Evolutionary conservation across 805 yeast genomes (phyloP), one percentile per base, ranked within the genome.

Genomic region (Saturnispora quitensis): DNA sequence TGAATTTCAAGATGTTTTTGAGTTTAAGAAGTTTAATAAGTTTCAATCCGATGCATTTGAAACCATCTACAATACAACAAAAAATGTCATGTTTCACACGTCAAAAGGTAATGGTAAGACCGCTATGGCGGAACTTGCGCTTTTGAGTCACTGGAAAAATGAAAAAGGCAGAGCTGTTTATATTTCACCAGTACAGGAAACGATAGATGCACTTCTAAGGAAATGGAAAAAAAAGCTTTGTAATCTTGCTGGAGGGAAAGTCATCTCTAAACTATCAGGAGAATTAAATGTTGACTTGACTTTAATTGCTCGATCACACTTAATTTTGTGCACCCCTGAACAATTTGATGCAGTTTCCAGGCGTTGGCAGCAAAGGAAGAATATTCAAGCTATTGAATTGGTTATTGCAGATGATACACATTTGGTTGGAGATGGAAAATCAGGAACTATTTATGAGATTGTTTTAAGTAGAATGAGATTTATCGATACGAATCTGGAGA

Each of bases 51-150:
- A 87, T 58, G 78, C 75, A 0, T 86, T 85, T 64, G 77, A 77
- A 7, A 51, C 81, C 0, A 60, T 88, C 5, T 85, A 78, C 62
- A 72, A 77, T 40, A 69, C 81, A 0, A 75, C 78, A 53, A 54
- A 56, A 1, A 84, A 74, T 55, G 65, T 81, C 0, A 76, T 89
- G 53, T 66, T 89, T 46, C 93, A 95, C 2, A 73, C 82, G 24
- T 70, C 91, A 0, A 83, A 86, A 58, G 93, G 93, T 1, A 75
- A 81, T 33, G 96, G 95, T 0, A 87, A 86, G 60, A 80, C 88
- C 0, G 74, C 68, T 0, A 68, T 84, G 55, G 91, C 87, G 0
- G 91, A 87, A 60, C 57, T 90, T 44, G 85, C 95, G 0, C 65
- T 90, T 1, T 63, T 88, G 57, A 75, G 76, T 44, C 86, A 84